Percentiles rank a stretch among this genome's conserved stretches.
phyloP scores from a whole-genome alignment of 2,329 filamentous ascomycete genomes.

The Ceratocystis colombiana region DNA sequence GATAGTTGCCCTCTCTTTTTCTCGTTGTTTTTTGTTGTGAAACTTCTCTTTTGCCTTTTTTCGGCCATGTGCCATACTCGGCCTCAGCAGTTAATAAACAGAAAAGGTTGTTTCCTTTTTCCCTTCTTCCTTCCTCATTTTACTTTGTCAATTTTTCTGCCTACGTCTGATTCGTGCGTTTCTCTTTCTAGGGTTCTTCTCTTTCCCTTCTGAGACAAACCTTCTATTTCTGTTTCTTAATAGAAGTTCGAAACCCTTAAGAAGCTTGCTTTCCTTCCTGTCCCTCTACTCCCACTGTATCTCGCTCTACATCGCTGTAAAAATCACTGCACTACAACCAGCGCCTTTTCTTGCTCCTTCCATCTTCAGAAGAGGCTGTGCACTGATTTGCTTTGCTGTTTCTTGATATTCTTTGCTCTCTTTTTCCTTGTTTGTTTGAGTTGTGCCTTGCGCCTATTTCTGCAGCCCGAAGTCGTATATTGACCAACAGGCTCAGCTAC shows the following conservation, averaged over 20 bases:
- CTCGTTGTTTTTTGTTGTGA: background rate
- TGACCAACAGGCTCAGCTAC: no score
- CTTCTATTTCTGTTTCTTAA: constrained; percentile 5
- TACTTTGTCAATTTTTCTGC: background rate
- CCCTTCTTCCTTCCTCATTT: background rate
- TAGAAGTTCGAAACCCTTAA: constrained; percentile 4
- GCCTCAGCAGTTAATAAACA: background rate
- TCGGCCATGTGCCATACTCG: background rate
- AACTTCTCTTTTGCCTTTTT: background rate
- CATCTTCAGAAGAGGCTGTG: background rate
- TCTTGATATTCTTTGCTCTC: background rate
- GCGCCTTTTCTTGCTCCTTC: background rate
- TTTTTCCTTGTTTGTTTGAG: no score
- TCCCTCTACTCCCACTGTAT: background rate
- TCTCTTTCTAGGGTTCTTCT: background rate
- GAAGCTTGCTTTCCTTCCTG: background rate
- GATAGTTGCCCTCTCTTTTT: background rate
- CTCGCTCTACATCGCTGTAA: background rate
- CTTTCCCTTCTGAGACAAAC: background rate
- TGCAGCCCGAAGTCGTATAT: background rate
- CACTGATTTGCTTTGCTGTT: background rate
- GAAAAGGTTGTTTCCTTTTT: background rate
- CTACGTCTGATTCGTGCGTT: background rate
- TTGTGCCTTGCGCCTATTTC: background rate
- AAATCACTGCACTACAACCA: no score